Evolutionary conservation across 352 stramenopile genomes (phyloP).

Genomic region (Pythium rhizo-oryzae): DNA sequence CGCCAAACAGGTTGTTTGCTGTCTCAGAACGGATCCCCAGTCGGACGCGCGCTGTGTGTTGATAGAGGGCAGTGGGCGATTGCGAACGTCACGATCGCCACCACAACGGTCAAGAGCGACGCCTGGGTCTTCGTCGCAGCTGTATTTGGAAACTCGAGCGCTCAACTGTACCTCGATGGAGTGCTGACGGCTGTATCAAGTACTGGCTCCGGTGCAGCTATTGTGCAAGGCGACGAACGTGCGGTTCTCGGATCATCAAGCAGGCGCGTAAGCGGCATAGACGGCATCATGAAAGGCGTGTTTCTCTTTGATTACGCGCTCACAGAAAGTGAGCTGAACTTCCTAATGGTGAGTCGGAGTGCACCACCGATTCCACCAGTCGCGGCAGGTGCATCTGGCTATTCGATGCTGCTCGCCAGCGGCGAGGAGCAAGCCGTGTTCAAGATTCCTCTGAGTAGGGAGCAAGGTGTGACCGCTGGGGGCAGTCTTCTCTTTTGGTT

Average conservation of each 20-base stretch:
- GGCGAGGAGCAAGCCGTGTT: constrained; percentile 8
- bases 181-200: constrained; percentile 8
- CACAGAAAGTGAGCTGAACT: constrained; percentile 39
- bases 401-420: constrained; percentile 25
- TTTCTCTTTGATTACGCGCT: constrained; percentile 52
- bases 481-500: constrained; percentile 17
- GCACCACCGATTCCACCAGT: constrained; percentile 2
- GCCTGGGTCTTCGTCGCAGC: constrained; percentile 48
- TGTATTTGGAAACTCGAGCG: constrained; percentile 34
- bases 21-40: constrained; percentile 43
- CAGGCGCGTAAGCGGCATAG: constrained; percentile 31
- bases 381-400: constrained; percentile 33
- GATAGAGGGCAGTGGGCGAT: constrained; percentile 38
- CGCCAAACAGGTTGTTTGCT: constrained; percentile 37
- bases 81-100: constrained; percentile 5
- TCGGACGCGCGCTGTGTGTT: constrained; percentile 46
- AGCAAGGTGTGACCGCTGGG: not conserved
- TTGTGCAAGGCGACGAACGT: not conserved
- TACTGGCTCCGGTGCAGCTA: not conserved
- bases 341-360: constrained; percentile 35
- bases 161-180: constrained; percentile 28
- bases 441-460: not conserved
- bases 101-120: constrained; percentile 11
- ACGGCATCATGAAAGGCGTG: constrained; percentile 39
- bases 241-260: constrained; percentile 24